Percentiles rank a stretch among this genome's conserved stretches.
Evolutionary conservation across 306 rosid genomes (phyloP).

Genomic region (Trifolium fragiferum): DNA sequence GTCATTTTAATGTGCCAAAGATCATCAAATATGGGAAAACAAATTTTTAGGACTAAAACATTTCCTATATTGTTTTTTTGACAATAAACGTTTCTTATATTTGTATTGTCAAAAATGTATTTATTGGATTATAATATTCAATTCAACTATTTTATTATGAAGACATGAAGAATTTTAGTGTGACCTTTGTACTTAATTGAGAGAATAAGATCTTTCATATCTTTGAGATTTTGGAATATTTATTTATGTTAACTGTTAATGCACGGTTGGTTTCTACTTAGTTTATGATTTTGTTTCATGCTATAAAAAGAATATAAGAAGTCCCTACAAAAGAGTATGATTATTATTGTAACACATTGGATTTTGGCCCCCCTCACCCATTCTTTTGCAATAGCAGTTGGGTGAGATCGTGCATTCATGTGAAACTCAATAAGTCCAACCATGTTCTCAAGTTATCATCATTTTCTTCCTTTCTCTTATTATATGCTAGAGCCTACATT

Average conservation of each 20-base stretch:
- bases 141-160: not conserved
- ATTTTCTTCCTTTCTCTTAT: constrained; percentile 52
- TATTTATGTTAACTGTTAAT: constrained; percentile 19
- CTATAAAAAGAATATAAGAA: constrained; percentile 23
- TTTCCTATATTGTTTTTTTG: no score
- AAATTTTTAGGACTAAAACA: no score
- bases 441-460: constrained; percentile 62
- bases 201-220: constrained; percentile 17
- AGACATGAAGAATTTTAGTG: not conserved
- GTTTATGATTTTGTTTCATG: constrained; percentile 37
- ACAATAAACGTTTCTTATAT: no score
- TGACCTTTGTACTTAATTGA: not conserved
- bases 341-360: constrained; percentile 40
- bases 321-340: constrained; percentile 41
- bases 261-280: constrained; percentile 37
- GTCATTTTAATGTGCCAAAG: not conserved
- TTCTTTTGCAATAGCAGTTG: constrained; percentile 50
- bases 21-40: no score
- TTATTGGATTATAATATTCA: not conserved
- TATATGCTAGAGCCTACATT: constrained; percentile 56
- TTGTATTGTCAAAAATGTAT: no score
- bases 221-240: constrained; percentile 17
- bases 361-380: constrained; percentile 35
- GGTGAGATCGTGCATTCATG: constrained; percentile 84
- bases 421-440: constrained; percentile 67